phyloP scores from a whole-genome alignment of 2,329 filamentous ascomycete genomes.

The Sphaerostilbella broomeana region DNA sequence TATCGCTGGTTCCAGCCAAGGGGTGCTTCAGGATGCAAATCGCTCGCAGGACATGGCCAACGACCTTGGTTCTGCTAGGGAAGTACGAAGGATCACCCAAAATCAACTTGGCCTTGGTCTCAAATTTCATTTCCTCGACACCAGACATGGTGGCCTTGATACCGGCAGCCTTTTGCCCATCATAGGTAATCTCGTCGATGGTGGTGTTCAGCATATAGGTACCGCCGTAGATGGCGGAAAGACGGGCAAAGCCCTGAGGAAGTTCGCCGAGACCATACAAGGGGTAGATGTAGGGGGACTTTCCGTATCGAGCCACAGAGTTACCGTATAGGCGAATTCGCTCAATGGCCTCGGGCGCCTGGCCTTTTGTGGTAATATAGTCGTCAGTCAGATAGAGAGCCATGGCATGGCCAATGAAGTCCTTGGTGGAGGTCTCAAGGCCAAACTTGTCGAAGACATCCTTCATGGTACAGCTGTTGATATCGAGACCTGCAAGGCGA shows the following conservation, averaged over 20 bases:
- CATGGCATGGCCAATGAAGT: constrained; percentile 98
- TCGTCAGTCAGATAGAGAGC: constrained; percentile 87
- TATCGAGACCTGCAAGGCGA: constrained; percentile 60
- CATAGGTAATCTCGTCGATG: constrained; percentile 83
- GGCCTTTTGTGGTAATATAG: constrained; percentile 69
- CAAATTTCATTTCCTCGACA: constrained; percentile 85
- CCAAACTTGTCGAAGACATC: constrained; percentile 99
- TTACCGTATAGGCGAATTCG: constrained; percentile 95
- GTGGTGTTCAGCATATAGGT: constrained; percentile 99
- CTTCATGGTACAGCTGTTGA: constrained; percentile 80
- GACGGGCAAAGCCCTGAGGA: constrained; percentile 92
- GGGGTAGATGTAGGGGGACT: constrained; percentile 98
- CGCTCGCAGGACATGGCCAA: constrained; percentile 86
- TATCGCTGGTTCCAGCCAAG: constrained; percentile 78
- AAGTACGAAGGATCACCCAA: constrained; percentile 97
- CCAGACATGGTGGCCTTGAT: constrained; percentile 98
- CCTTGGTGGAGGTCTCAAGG: constrained; percentile 79
- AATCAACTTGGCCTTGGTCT: constrained; percentile 94
- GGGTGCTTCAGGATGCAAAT: constrained; percentile 98
- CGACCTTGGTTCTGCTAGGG: constrained; percentile 76
- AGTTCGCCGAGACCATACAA: constrained; percentile 96
- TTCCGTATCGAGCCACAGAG: constrained; percentile 95
- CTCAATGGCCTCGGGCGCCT: constrained; percentile 77
- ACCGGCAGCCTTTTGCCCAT: constrained; percentile 77
- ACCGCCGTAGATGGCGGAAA: constrained; percentile 96